Evolutionary conservation across 257 asterid genomes (phyloP).

Genomic region (Jacaranda copaia): DNA sequence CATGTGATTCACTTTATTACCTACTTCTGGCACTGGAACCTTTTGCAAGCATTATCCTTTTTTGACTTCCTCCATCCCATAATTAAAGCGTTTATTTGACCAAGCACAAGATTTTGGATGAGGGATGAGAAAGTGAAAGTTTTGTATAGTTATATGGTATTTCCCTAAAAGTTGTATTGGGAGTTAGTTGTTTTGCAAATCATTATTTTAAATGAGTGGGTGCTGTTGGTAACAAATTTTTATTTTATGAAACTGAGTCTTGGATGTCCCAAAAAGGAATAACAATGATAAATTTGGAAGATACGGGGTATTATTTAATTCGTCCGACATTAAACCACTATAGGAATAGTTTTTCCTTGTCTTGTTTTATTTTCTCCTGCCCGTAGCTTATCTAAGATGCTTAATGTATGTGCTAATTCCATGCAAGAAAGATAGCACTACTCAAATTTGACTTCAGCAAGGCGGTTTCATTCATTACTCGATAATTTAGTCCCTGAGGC

Average conservation of each 20-base stretch:
- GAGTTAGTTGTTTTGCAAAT: too few species aligned
- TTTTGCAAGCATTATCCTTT: neutral
- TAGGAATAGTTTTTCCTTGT: neutral
- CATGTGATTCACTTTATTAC: neutral
- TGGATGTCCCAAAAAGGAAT: too few species aligned
- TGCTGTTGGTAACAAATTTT: too few species aligned
- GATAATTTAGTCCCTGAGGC: neutral
- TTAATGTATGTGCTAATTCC: neutral
- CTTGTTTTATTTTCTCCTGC: neutral
- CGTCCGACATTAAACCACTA: neutral
- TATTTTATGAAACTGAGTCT: too few species aligned
- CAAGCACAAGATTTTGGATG: too few species aligned
- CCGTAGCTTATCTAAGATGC: neutral
- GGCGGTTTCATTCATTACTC: conserved; percentile 8
- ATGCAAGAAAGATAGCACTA: conserved; percentile 4
- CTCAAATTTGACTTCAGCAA: neutral
- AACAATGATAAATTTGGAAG: too few species aligned
- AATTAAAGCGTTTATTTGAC: neutral
- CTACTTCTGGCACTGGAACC: neutral
- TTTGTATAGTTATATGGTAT: too few species aligned
- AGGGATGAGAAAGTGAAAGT: too few species aligned
- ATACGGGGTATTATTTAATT: neutral
- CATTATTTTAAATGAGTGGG: too few species aligned
- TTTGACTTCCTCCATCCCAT: neutral
- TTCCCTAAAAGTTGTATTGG: too few species aligned